phyloP scores from a whole-genome alignment of 176 grass and related monocot species.

The Melocanna baccifera region DNA sequence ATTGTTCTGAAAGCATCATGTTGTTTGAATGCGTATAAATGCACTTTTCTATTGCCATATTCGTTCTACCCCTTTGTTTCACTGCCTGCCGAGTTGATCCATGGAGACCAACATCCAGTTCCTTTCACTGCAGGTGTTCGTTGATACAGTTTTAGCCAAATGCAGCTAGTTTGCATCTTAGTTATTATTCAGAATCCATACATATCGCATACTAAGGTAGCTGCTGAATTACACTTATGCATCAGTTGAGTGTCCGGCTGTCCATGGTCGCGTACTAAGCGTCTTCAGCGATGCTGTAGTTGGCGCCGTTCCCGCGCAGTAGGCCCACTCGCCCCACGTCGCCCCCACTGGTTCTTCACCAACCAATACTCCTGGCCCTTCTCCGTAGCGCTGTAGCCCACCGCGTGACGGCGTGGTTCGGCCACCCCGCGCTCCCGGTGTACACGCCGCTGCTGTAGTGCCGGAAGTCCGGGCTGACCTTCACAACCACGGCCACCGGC shows the following conservation, averaged over 20 bases:
- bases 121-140: background rate
- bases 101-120: background rate
- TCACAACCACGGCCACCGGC: constrained; percentile 46
- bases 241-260: background rate
- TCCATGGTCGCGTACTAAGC: constrained; percentile 46
- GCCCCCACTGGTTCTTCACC: constrained; percentile 62
- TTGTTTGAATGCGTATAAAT: background rate
- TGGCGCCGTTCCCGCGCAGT: constrained; percentile 35
- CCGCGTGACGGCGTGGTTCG: constrained; percentile 45
- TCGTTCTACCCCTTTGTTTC: background rate
- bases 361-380: constrained; percentile 35
- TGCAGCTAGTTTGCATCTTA: background rate
- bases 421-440: constrained; percentile 21
- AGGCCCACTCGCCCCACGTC: constrained; percentile 46
- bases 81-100: background rate
- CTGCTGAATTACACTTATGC: background rate
- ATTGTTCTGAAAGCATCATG: background rate
- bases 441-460: constrained; percentile 49
- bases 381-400: constrained; percentile 41
- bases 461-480: constrained; percentile 49
- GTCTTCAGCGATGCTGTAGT: constrained; percentile 48
- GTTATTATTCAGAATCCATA: background rate
- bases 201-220: background rate
- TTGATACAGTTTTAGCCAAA: background rate
- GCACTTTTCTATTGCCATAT: background rate